Percentiles rank a stretch among this genome's conserved stretches.
Conservation (phyloP, 169 alveolate genomes). For the Cardiosporidium cionae region DNA sequence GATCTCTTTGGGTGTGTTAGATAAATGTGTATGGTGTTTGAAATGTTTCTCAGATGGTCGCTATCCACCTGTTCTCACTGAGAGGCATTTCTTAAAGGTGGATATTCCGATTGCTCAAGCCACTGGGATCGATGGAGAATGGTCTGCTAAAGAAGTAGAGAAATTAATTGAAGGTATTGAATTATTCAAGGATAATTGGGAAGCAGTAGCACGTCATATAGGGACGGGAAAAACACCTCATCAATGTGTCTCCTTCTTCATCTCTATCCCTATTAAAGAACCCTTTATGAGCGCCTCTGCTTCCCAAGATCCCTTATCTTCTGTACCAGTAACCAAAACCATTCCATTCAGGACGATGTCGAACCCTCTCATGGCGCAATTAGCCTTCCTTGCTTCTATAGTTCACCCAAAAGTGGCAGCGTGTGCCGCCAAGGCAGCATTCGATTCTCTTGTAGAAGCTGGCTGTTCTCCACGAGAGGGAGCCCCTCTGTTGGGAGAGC, state of each 20-base stretch:
- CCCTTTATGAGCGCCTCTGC: conserved; percentile 39
- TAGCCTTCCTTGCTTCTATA: conserved; percentile 42
- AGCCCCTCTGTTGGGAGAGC: no score
- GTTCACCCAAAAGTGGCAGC: conserved; percentile 48
- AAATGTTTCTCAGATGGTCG: conserved; percentile 46
- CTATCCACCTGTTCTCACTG: conserved; percentile 39
- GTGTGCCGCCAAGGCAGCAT: conserved; percentile 46
- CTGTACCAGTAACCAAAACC: no score
- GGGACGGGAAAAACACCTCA: conserved; percentile 47
- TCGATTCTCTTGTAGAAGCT: not conserved
- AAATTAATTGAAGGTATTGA: conserved; percentile 37
- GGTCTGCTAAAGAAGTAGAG: conserved; percentile 13
- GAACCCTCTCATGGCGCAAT: conserved; percentile 43
- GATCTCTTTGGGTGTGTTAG: conserved; percentile 45
- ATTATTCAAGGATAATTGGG: conserved; percentile 41
- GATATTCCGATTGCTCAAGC: conserved; percentile 8
- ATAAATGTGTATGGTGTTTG: conserved; percentile 48
- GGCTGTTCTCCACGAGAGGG: no score
- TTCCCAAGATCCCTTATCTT: no score
- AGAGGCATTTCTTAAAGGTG: conserved; percentile 40
- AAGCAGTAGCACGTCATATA: conserved; percentile 38
- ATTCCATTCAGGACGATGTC: conserved; percentile 38
- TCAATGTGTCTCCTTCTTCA: conserved; percentile 43
- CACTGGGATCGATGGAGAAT: conserved; percentile 1
- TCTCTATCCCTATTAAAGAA: conserved; percentile 43